phyloP scores from a whole-genome alignment of 345 rosid species.

The Brassica carinata region DNA sequence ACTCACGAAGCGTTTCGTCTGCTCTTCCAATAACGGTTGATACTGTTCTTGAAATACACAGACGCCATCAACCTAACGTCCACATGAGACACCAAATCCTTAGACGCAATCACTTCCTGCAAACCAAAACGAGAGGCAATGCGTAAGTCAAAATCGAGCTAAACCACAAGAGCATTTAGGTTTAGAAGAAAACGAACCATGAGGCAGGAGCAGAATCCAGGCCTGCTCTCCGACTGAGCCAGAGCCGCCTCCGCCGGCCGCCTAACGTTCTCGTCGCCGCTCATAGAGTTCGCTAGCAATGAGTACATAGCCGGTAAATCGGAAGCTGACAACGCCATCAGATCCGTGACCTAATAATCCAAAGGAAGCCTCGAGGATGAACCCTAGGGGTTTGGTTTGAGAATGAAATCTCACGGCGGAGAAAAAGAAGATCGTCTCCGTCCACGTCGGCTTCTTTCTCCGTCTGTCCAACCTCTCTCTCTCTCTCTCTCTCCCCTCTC shows the following conservation, averaged over 20 bases:
- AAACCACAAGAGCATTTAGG: slow-evolving; percentile 39
- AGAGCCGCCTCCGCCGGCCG: slow-evolving; percentile 92
- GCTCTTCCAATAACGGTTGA: slow-evolving; percentile 85
- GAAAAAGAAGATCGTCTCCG: slow-evolving; percentile 24
- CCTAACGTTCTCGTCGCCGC: slow-evolving; percentile 75
- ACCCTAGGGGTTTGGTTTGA: slow-evolving; percentile 24
- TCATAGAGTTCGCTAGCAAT: slow-evolving; percentile 82
- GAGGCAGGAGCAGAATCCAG: slow-evolving; percentile 94
- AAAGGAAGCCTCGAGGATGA: slow-evolving; percentile 21
- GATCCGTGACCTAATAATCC: slow-evolving; percentile 33
- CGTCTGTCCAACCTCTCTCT: slow-evolving; percentile 6
- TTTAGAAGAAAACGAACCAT: slow-evolving; percentile 57
- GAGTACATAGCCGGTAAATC: slow-evolving; percentile 84
- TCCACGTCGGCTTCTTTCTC: slow-evolving; percentile 22
- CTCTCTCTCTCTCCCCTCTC: background rate
- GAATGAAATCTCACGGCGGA: slow-evolving; percentile 32
- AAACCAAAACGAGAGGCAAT: slow-evolving; percentile 30
- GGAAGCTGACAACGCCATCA: slow-evolving; percentile 89
- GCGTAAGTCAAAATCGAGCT: slow-evolving; percentile 22
- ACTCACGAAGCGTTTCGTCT: slow-evolving; percentile 78
- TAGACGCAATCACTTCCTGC: slow-evolving; percentile 90
- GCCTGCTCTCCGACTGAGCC: slow-evolving; percentile 78
- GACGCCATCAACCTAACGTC: slow-evolving; percentile 94
- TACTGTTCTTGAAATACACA: slow-evolving; percentile 88
- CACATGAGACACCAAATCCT: slow-evolving; percentile 82